Evolutionary conservation across 495 filamentous ascomycete genomes (phyloP).

Genomic region (Letharia lupina): DNA sequence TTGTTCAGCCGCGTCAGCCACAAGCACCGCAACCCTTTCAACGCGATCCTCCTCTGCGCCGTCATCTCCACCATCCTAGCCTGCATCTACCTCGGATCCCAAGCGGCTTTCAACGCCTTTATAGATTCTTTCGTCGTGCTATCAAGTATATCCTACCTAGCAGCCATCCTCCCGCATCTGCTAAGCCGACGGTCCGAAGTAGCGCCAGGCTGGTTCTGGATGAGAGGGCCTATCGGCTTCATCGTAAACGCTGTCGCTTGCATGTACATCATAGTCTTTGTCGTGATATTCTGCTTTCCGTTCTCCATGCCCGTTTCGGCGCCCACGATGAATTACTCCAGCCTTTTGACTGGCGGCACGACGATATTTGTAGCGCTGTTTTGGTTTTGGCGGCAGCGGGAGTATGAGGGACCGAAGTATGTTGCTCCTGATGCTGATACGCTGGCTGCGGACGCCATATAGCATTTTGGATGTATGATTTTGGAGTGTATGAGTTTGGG

Average conservation of each 20-base stretch:
- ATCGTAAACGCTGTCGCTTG: conserved; percentile 47
- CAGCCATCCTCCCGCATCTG: conserved; percentile 62
- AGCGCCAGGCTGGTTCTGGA: conserved; percentile 58
- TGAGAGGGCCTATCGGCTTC: conserved; percentile 49
- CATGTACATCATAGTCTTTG: conserved; percentile 55
- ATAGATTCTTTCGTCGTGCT: conserved; percentile 69
- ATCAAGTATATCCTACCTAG: conserved; percentile 60
- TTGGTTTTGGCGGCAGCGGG: conserved; percentile 31
- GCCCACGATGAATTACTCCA: conserved; percentile 63
- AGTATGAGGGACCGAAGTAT: conserved; percentile 28
- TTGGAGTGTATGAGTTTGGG: neutral
- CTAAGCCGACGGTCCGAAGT: conserved; percentile 55
- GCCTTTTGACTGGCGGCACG: conserved; percentile 53
- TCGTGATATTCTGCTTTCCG: conserved; percentile 69
- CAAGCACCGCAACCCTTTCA: conserved; percentile 19
- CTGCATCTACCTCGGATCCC: conserved; percentile 59
- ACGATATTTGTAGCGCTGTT: conserved; percentile 36
- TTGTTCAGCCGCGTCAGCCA: conserved; percentile 33
- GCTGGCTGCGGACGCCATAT: conserved; percentile 17
- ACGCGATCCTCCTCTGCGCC: conserved; percentile 28
- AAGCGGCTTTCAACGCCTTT: conserved; percentile 62
- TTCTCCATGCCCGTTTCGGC: conserved; percentile 49
- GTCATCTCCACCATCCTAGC: conserved; percentile 55
- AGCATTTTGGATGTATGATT: neutral
- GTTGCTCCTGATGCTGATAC: conserved; percentile 14